Conservation (phyloP, 768 basidiomycete species). For the Xerocomus spinulosus region DNA sequence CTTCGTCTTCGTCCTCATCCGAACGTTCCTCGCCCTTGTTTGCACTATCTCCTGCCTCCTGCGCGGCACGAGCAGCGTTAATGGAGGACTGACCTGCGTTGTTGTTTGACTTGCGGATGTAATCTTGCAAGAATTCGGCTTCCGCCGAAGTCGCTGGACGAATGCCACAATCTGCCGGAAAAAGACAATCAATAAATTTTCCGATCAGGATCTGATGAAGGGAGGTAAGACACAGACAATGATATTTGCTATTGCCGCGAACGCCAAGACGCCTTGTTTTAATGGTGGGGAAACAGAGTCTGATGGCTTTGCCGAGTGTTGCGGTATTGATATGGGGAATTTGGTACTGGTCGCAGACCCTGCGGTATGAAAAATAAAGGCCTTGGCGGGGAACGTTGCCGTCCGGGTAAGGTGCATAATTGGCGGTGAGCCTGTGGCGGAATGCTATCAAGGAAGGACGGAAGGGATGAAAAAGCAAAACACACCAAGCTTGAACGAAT, state of each 20-base stretch:
- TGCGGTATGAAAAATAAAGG: constrained; percentile 87
- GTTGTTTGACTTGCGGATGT: constrained; percentile 88
- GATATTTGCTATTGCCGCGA: constrained; percentile 94
- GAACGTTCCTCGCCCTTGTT: constrained; percentile 66
- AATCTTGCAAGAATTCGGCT: constrained; percentile 89
- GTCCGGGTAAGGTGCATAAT: constrained; percentile 88
- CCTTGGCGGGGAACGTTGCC: constrained; percentile 93
- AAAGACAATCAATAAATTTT: constrained; percentile 28
- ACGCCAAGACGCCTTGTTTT: constrained; percentile 91
- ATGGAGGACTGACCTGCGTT: constrained; percentile 71
- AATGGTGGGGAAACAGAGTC: constrained; percentile 90
- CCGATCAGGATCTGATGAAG: constrained; percentile 31
- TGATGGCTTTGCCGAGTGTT: constrained; percentile 90
- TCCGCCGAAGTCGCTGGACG: constrained; percentile 87
- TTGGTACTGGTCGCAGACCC: constrained; percentile 88
- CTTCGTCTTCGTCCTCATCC: constrained; percentile 84
- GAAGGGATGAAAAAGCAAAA: constrained; percentile 22
- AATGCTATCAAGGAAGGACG: constrained; percentile 15
- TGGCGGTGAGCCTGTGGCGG: constrained; percentile 74
- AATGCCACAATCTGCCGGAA: constrained; percentile 75
- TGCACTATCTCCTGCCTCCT: constrained; percentile 60
- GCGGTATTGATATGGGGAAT: constrained; percentile 95
- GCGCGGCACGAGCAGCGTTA: constrained; percentile 68
- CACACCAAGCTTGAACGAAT: constrained; percentile 88
- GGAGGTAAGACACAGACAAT: constrained; percentile 57